These are phyloP conservation scores for Populus tremula DNA, from an alignment of 345 rosid genomes.

Conservation along the genomic window DNA sequence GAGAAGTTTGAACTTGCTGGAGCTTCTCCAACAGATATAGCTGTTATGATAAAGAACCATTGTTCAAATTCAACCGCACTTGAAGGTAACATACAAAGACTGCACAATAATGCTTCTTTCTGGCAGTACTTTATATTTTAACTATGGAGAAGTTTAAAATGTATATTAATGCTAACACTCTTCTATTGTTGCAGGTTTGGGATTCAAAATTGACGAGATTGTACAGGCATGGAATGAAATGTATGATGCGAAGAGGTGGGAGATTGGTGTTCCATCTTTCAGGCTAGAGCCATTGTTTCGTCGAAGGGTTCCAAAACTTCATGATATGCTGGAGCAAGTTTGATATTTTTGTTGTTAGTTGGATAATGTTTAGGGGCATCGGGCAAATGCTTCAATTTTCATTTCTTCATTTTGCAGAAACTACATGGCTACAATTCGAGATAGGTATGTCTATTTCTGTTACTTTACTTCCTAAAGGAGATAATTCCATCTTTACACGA, in stretches of 20 bases:
- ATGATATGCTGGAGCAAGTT: constrained; percentile 68
- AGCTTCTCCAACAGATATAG: constrained; percentile 91
- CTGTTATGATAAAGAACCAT: constrained; percentile 98
- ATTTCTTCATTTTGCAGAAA: constrained; percentile 5
- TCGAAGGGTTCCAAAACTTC: constrained; percentile 75
- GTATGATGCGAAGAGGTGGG: constrained; percentile 98
- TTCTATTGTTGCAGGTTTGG: constrained; percentile 50
- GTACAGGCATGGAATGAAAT: constrained; percentile 99
- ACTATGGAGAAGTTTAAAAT: neutral
- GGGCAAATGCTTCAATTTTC: constrained; percentile 21
- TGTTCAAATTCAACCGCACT: constrained; percentile 79
- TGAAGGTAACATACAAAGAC: constrained; percentile 56
- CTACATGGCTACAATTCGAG: constrained; percentile 4
- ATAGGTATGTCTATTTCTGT: constrained; percentile 27
- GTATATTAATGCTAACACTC: neutral
- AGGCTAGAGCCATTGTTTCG: constrained; percentile 94
- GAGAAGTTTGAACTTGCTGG: constrained; percentile 99
- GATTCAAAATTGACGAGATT: constrained; percentile 94
- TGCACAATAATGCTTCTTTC: neutral
- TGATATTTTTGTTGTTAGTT: constrained; percentile 24
- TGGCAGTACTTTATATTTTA: neutral
- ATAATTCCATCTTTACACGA: neutral
- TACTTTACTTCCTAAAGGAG: neutral
- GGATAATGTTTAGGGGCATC: constrained; percentile 10
- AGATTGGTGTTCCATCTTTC: constrained; percentile 87